Evolutionary conservation across 73 alveolate species (phyloP), one percentile per base, ranked within the genome.

Genomic region (Blepharisma stoltei): DNA sequence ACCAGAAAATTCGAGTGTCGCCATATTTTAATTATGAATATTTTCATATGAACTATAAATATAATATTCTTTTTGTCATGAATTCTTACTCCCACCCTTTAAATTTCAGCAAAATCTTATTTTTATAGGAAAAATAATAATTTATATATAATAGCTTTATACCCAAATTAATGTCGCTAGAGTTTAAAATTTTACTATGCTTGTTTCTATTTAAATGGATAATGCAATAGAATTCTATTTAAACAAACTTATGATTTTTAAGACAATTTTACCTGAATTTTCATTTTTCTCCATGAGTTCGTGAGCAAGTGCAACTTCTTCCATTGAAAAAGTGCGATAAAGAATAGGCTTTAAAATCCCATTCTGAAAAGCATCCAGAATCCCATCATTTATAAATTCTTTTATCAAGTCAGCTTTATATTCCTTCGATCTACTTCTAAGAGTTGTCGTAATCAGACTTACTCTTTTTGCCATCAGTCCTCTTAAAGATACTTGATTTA

Each of bases 221-320:
- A n/a, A n/a, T n/a, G n/a, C n/a, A n/a, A n/a, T n/a, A n/a, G n/a
- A n/a, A n/a, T n/a, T n/a, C n/a, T n/a, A n/a, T n/a, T n/a, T n/a
- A n/a, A n/a, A n/a, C n/a, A n/a, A n/a, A n/a, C n/a, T 32, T 32
- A 32, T 32, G n/a, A 52, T 52, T 52, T 20, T 52, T 52, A 52
- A 4, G n/a, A 88, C 83, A 37, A 88, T 88, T 66, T 88, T 88
- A 0, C 95, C 95, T 18, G 54, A 70, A 47, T 67, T 88, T 25
- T 23, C 68, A 48, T 88, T 88, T 8, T 65, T 71, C 60, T 88
- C 90, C 86, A 88, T 79, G 41, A 60, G 38, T 25, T 48, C 70
- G 45, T 80, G 92, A 9, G 89, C 95, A 50, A 78, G 71, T 9
- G 48, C 25, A 32, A 85, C 77, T 21, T 88, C 81, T 5, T 76